A percentile compares a stretch with the other conserved stretches of the same genome.
Conservation (phyloP, 2,329 filamentous ascomycete species). For the Colletotrichum trifolii region DNA sequence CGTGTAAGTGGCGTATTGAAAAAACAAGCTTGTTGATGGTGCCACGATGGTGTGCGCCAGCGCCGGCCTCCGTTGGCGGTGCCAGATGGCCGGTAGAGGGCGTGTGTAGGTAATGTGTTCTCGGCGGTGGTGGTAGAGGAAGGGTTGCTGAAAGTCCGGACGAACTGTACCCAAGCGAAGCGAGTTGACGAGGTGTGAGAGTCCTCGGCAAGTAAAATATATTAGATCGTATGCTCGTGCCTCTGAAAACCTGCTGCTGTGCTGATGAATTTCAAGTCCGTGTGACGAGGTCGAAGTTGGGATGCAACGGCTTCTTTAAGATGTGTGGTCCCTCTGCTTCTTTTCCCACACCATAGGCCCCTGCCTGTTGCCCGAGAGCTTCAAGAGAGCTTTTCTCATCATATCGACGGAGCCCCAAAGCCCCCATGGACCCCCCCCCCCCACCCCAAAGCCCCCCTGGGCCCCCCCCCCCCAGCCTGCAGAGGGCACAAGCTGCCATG, state of each 20-base stretch:
- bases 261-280: conserved; percentile 9
- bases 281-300: conserved; percentile 8
- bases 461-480: too few species aligned
- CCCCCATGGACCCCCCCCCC: too few species aligned
- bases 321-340: neutral
- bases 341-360: neutral
- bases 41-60: conserved; percentile 22
- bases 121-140: neutral
- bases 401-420: too few species aligned
- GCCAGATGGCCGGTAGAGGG: conserved; percentile 10
- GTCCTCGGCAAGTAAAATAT: too few species aligned
- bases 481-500: too few species aligned
- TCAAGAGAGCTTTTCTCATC: conserved; percentile 1
- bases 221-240: too few species aligned
- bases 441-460: too few species aligned
- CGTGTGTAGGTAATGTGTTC: conserved; percentile 1
- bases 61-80: conserved; percentile 19
- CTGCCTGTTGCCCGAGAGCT: neutral
- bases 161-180: conserved; percentile 24
- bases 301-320: conserved; percentile 19
- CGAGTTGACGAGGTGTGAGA: neutral
- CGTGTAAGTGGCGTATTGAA: neutral
- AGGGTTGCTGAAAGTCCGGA: conserved; percentile 13
- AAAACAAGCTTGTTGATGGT: conserved; percentile 6
- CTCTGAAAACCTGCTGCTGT: neutral